phyloP scores from a whole-genome alignment of 2,329 filamentous ascomycete genomes.

The Paraphoma sp. region DNA sequence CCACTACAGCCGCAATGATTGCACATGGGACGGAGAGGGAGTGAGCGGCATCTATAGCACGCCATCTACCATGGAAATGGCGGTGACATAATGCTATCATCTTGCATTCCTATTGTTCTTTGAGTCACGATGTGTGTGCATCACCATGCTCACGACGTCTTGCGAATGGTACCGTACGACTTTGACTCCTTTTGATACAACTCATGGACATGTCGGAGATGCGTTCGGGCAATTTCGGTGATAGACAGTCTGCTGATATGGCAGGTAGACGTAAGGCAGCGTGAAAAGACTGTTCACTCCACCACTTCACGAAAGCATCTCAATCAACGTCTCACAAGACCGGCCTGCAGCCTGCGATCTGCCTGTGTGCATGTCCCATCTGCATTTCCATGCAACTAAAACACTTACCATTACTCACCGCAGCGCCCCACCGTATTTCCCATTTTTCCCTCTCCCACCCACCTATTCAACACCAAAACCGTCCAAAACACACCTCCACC shows the following conservation, averaged over 20 bases:
- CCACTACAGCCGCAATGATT: background rate
- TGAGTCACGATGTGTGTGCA: conserved; percentile 1
- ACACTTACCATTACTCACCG: too few relatives aligned
- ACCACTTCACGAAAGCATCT: too few relatives aligned
- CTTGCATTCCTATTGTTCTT: conserved; percentile 26
- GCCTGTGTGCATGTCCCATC: too few relatives aligned
- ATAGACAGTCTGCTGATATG: too few relatives aligned
- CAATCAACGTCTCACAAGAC: too few relatives aligned
- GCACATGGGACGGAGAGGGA: background rate
- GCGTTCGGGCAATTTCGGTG: too few relatives aligned
- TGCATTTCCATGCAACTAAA: too few relatives aligned
- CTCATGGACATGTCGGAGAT: too few relatives aligned
- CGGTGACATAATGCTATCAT: background rate
- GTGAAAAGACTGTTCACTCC: too few relatives aligned
- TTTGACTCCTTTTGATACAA: background rate
- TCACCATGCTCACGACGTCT: background rate
- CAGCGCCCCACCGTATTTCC: background rate
- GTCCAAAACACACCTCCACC: background rate
- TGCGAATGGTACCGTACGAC: background rate
- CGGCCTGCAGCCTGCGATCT: too few relatives aligned
- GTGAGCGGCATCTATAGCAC: background rate
- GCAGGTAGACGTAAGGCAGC: too few relatives aligned
- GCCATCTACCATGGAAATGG: background rate
- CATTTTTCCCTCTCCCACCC: background rate
- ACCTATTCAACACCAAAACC: background rate